Evolutionary conservation across 306 rosid species (phyloP).

Genomic region (Quercus aquifolioides): DNA sequence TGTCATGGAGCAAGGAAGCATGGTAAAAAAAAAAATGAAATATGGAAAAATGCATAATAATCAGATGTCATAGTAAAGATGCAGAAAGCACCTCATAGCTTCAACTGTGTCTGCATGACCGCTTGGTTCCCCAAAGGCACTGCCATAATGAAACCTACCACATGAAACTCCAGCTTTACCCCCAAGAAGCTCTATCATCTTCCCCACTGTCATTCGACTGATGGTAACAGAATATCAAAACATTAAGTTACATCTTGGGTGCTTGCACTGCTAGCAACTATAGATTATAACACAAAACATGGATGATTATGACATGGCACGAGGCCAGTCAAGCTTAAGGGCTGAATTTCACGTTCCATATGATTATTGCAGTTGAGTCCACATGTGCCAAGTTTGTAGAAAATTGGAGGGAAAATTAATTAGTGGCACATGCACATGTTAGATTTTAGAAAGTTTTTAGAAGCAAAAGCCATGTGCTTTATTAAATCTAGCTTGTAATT

Average conservation of each 20-base stretch:
- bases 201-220: slow-evolving; percentile 99
- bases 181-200: slow-evolving; percentile 98
- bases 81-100: slow-evolving; percentile 61
- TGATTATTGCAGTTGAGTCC: too few species aligned
- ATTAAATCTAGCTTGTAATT: too few species aligned
- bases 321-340: too few species aligned
- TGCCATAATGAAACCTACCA: slow-evolving; percentile 93
- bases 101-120: slow-evolving; percentile 99
- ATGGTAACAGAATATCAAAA: slow-evolving; percentile 19
- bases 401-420: too few species aligned
- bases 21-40: slow-evolving; percentile 8
- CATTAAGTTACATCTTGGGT: background rate
- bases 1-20: slow-evolving; percentile 31
- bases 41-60: slow-evolving; percentile 8
- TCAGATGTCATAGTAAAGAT: slow-evolving; percentile 1
- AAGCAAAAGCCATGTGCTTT: too few species aligned
- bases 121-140: slow-evolving; percentile 97
- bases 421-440: too few species aligned
- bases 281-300: background rate
- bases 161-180: slow-evolving; percentile 97
- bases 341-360: too few species aligned
- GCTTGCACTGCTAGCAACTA: background rate
- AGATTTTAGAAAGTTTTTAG: too few species aligned
- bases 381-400: too few species aligned
- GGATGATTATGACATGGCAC: too few species aligned